Evolutionary conservation across 1,139 yeast species (phyloP).

Genomic region (Spencermartinsiella ligniputridi): DNA sequence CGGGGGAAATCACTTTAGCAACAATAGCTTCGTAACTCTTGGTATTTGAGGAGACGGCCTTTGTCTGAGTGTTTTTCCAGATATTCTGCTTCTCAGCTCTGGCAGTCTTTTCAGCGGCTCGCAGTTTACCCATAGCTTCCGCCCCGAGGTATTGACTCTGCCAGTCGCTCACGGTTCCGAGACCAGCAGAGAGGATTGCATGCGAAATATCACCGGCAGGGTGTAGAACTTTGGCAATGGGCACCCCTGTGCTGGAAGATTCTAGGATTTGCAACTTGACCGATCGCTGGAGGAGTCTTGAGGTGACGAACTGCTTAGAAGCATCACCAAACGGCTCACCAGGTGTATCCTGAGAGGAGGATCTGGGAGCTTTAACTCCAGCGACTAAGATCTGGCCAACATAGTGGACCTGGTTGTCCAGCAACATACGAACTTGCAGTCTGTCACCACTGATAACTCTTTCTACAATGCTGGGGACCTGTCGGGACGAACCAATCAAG

Average conservation of each 20-base stretch:
- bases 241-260: conserved; percentile 50
- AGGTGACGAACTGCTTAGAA: conserved; percentile 63
- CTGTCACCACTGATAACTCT: conserved; percentile 78
- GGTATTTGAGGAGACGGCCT: conserved; percentile 18
- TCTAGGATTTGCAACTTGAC: conserved; percentile 59
- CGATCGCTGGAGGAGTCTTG: conserved; percentile 60
- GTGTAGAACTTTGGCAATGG: conserved; percentile 52
- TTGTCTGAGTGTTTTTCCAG: conserved; percentile 44
- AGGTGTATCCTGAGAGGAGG: conserved; percentile 42
- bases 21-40: conserved; percentile 51
- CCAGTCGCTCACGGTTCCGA: conserved; percentile 78
- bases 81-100: conserved; percentile 57
- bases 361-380: conserved; percentile 69
- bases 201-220: conserved; percentile 78
- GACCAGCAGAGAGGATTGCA: conserved; percentile 61
- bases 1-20: conserved; percentile 61
- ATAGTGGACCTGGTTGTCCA: conserved; percentile 42
- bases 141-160: conserved; percentile 73
- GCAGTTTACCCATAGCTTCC: conserved; percentile 52
- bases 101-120: conserved; percentile 68
- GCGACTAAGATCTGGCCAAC: conserved; percentile 63
- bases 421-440: conserved; percentile 50
- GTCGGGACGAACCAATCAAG: conserved; percentile 26
- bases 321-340: conserved; percentile 56
- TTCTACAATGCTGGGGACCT: conserved; percentile 62